Evolutionary conservation across 192 early-diverging fungal genomes (phyloP), one percentile per base, ranked within the genome.

Genomic region (Entomortierella parvispora): DNA sequence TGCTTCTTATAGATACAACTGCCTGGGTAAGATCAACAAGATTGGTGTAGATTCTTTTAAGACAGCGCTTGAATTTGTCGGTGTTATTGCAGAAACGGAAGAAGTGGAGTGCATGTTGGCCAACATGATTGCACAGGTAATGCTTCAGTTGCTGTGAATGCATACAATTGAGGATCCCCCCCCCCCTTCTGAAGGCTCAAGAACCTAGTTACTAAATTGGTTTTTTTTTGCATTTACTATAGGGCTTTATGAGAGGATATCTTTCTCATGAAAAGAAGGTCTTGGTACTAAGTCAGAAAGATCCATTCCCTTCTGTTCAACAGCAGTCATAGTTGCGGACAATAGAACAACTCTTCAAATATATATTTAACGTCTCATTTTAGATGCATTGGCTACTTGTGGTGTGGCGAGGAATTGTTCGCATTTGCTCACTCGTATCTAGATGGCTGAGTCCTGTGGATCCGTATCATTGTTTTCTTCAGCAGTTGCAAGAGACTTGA

Each of bases 61-160:
- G 34, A 58, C 45, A 7, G 97, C 93, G 11, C 67, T 97, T 37
- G 77, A 66, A 10, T 81, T 79, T 82, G 84, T 88, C 48, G 84
- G 92, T 0, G 50, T 87, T 6, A 50, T 82, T 25, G 65, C 87
- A 2, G 89, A 89, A 17, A 51, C 87, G 34, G 87, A 87, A 15
- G 94, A 97, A 56, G 91, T 95, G 6, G 93, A 93, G 68, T 94
- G 95, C 68, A 88, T 93, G 56, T 71, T 99, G 33, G 96, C 95
- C 2, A 92, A 91, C 60, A 90, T 97, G 91, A 92, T 99, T 45
- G 89, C 88, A 74, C 92, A 91, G 83, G 92, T 93, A 82, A 56
- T 5, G 1, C 12, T 37, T 10, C 1, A 9, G 9, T 31, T 56
- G 25, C 5, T 46, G 10, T n/a, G n/a, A n/a, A n/a, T n/a, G n/a